Conservation (phyloP, 2,329 filamentous ascomycete species). For the Bertia moriformis region DNA sequence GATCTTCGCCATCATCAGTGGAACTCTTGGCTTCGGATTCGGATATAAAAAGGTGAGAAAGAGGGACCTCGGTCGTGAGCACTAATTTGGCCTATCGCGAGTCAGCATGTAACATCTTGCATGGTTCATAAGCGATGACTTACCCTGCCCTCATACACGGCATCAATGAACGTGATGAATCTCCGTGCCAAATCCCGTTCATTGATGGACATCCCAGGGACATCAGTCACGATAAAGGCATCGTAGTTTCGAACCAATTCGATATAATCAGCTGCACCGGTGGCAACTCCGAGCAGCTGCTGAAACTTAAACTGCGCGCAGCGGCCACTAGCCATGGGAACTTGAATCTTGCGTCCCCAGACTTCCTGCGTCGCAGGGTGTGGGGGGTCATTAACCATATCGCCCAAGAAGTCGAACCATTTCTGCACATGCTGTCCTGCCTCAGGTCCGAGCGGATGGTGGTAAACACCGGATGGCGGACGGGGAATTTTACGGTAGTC, state of each 20-base stretch:
- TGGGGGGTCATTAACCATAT: constrained; percentile 60
- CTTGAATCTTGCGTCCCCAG: constrained; percentile 81
- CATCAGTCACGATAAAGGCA: constrained; percentile 78
- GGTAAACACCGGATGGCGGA: constrained; percentile 84
- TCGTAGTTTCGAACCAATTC: constrained; percentile 83
- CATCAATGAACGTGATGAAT: constrained; percentile 96
- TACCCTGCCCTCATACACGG: constrained; percentile 59
- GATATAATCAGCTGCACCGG: constrained; percentile 86
- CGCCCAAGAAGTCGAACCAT: constrained; percentile 91
- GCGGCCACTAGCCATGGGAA: constrained; percentile 74
- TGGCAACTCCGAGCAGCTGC: constrained; percentile 77
- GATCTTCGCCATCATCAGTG: constrained; percentile 24
- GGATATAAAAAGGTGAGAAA: constrained; percentile 75
- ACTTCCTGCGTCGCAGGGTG: constrained; percentile 69
- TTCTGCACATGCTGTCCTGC: constrained; percentile 73
- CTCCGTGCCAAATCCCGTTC: constrained; percentile 76
- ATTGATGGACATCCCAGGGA: constrained; percentile 79
- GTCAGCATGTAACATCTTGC: background rate
- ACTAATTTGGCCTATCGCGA: constrained; percentile 74
- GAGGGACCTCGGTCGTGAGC: constrained; percentile 72
- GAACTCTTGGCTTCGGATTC: constrained; percentile 52
- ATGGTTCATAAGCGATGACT: background rate
- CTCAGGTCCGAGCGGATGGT: constrained; percentile 68
- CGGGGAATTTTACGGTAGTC: constrained; percentile 96
- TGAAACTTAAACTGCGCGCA: constrained; percentile 87